Percentiles rank a stretch among this genome's conserved stretches.
phyloP scores from a whole-genome alignment of 306 rosid species.

The Prunus mira region DNA sequence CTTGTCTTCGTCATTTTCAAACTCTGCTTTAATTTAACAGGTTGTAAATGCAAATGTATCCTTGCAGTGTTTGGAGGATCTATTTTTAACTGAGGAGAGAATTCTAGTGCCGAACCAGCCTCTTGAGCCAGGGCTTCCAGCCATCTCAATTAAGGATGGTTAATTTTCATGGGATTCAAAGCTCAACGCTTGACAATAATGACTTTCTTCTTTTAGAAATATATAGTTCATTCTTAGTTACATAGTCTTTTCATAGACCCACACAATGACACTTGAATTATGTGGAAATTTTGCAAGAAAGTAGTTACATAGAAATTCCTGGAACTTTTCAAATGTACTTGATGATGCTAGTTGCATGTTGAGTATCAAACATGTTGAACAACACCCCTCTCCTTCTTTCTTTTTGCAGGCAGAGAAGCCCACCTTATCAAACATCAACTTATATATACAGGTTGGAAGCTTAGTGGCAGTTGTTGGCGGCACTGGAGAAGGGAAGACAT shows the following conservation, averaged over 20 bases:
- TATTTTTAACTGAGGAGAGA: conserved; percentile 64
- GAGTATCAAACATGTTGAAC: not conserved
- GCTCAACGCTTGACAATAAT: conserved; percentile 34
- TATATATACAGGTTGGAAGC: conserved; percentile 68
- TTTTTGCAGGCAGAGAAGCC: conserved; percentile 54
- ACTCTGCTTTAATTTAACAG: conserved; percentile 38
- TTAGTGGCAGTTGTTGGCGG: conserved; percentile 91
- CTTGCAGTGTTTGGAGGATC: conserved; percentile 75
- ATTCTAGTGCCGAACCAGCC: conserved; percentile 59
- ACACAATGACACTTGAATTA: too few species aligned
- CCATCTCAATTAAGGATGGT: conserved; percentile 69
- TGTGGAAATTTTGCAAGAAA: not conserved
- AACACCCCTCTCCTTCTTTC: not conserved
- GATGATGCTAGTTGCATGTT: conserved; percentile 2
- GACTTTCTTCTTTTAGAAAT: too few species aligned
- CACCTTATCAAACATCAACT: conserved; percentile 55
- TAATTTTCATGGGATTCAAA: conserved; percentile 77
- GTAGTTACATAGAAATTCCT: not conserved
- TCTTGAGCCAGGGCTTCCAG: conserved; percentile 62
- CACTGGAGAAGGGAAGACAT: conserved; percentile 96
- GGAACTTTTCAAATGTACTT: not conserved
- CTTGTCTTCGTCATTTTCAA: not conserved
- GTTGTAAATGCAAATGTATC: conserved; percentile 80
- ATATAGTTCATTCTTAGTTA: not conserved
- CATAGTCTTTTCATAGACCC: too few species aligned